Conservation (phyloP, 192 early-diverging fungal genomes). For the Coemansia sp. region DNA sequence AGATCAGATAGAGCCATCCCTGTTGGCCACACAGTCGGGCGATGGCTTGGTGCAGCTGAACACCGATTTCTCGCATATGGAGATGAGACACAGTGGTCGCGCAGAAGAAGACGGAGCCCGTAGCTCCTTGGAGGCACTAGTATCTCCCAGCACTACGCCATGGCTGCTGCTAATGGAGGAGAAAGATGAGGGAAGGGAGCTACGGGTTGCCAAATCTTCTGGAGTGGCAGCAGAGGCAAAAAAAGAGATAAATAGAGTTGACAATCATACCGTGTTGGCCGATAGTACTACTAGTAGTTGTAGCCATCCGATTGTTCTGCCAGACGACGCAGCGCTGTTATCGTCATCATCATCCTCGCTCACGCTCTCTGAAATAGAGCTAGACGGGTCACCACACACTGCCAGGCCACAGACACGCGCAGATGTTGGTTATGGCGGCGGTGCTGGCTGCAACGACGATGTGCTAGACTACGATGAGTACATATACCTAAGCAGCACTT, state of each 20-base stretch:
- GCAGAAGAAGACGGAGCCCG: not conserved
- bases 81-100: not conserved
- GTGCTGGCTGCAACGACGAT: constrained; percentile 7
- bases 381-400: not conserved
- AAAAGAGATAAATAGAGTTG: not conserved
- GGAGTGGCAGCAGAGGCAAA: not conserved
- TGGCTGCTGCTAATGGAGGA: not conserved
- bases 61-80: not conserved
- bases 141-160: not conserved
- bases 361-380: constrained; percentile 22
- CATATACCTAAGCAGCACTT: constrained; percentile 30
- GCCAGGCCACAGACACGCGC: not conserved
- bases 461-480: constrained; percentile 37
- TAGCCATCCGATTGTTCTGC: not conserved
- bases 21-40: not conserved
- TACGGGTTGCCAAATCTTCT: not conserved
- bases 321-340: not conserved
- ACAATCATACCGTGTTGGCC: not conserved
- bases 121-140: not conserved
- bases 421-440: not conserved
- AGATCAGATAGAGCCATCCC: not conserved
- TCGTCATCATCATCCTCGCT: constrained; percentile 20
- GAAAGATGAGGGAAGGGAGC: not conserved
- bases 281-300: not conserved
- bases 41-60: constrained; percentile 1